A percentile compares a stretch with the other conserved stretches of the same genome.
Conservation (phyloP, 345 rosid genomes). For the Euphorbia pulcherrima region DNA sequence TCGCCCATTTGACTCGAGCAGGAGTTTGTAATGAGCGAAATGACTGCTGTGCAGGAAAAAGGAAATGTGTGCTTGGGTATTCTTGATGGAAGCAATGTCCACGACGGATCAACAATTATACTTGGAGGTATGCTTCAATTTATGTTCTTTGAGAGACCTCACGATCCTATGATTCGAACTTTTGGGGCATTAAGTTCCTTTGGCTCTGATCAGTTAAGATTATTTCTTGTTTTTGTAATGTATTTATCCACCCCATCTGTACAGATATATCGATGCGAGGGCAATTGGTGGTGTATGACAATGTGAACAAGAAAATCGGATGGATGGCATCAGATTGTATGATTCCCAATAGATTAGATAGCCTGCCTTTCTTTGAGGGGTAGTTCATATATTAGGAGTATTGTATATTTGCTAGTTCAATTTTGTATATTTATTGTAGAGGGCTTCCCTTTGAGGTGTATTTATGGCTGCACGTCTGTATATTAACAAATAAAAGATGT, state of each 20-base stretch:
- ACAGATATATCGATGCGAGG: conserved; percentile 78
- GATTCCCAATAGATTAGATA: conserved; percentile 33
- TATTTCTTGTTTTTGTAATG: neutral
- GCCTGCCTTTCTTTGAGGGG: conserved; percentile 36
- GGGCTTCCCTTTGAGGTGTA: neutral
- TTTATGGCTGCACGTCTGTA: neutral
- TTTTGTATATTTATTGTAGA: neutral
- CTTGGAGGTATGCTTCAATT: conserved; percentile 59
- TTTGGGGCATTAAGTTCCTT: neutral
- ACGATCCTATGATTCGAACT: neutral
- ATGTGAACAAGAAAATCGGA: conserved; percentile 64
- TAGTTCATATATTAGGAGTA: conserved; percentile 8
- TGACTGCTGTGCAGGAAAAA: conserved; percentile 48
- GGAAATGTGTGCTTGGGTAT: conserved; percentile 88
- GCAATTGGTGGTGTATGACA: conserved; percentile 68
- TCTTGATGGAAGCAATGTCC: conserved; percentile 77
- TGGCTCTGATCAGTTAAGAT: neutral
- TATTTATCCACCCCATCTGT: neutral
- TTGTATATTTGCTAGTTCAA: neutral
- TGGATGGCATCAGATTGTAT: conserved; percentile 63
- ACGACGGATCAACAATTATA: conserved; percentile 72
- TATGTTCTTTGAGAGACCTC: neutral
- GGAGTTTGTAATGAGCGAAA: neutral
- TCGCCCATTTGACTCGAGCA: neutral
- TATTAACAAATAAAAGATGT: too few species aligned